A percentile compares a stretch with the other conserved stretches of the same genome.
These are phyloP conservation scores for Macrolepiota albuminosa DNA, from an alignment of 768 basidiomycete genomes.

Conservation along the genomic window DNA sequence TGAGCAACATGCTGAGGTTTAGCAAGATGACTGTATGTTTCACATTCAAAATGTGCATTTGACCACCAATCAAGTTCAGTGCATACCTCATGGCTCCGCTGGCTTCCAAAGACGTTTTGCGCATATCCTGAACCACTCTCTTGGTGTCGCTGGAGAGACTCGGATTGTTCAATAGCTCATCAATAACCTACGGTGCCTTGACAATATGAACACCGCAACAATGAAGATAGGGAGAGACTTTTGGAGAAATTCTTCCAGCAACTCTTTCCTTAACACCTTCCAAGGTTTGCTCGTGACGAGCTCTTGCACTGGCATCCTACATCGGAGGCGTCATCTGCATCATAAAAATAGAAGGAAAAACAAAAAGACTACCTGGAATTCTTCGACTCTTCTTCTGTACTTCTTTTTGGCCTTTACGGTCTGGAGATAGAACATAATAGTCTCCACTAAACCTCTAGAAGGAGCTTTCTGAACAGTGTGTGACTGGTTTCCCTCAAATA, in stretches of 20 bases:
- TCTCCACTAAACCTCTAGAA: no score
- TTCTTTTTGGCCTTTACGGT: no score
- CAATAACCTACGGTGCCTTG: neutral
- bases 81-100: neutral
- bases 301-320: no score
- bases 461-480: no score
- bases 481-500: no score
- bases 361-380: no score
- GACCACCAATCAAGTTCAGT: neutral
- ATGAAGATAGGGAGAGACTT: neutral
- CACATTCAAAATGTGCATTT: neutral
- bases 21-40: neutral
- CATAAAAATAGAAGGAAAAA: no score
- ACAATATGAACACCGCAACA: neutral
- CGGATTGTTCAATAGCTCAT: neutral
- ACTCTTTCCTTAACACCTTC: no score
- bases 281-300: no score
- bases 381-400: no score
- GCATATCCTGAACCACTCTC: neutral
- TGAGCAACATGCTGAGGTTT: neutral
- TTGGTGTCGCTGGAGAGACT: neutral
- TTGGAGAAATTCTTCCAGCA: neutral
- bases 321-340: no score
- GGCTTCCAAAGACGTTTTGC: neutral
- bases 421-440: no score